These are phyloP conservation scores for Phoma sp. DNA, from an alignment of 2,329 filamentous ascomycete species.

Conservation along the genomic window DNA sequence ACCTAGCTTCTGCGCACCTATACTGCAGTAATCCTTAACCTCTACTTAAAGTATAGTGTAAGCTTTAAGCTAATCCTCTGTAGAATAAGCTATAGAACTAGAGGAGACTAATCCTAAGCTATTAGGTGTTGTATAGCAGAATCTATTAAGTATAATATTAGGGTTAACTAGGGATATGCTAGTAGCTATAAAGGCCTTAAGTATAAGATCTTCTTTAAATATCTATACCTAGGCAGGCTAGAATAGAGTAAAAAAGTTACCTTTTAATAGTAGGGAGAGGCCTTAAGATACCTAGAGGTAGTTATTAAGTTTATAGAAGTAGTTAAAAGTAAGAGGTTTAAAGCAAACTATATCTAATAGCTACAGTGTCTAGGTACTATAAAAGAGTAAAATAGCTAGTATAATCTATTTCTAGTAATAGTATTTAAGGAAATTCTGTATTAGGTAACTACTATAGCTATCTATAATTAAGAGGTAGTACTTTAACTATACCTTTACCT, in stretches of 20 bases:
- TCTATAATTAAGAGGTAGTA: conserved; percentile 15
- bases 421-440: conserved; percentile 43
- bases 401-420: conserved; percentile 45
- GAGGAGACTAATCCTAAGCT: not conserved
- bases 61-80: not conserved
- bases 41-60: not conserved
- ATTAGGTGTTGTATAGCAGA: not conserved
- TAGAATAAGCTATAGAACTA: not conserved
- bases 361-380: not conserved
- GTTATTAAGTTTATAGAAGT: not conserved
- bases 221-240: not conserved
- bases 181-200: not conserved
- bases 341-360: conserved; percentile 3
- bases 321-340: not conserved
- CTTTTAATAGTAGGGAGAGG: not conserved
- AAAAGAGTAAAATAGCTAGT: not conserved
- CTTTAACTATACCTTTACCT: not conserved
- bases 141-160: not conserved
- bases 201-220: not conserved
- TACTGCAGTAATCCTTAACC: not conserved
- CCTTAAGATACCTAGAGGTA: not conserved
- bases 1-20: not conserved
- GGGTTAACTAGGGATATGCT: not conserved
- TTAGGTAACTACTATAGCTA: conserved; percentile 32
- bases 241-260: conserved; percentile 1